Evolutionary conservation across 495 filamentous ascomycete genomes (phyloP).

Genomic region (Aspergillus hancockii): DNA sequence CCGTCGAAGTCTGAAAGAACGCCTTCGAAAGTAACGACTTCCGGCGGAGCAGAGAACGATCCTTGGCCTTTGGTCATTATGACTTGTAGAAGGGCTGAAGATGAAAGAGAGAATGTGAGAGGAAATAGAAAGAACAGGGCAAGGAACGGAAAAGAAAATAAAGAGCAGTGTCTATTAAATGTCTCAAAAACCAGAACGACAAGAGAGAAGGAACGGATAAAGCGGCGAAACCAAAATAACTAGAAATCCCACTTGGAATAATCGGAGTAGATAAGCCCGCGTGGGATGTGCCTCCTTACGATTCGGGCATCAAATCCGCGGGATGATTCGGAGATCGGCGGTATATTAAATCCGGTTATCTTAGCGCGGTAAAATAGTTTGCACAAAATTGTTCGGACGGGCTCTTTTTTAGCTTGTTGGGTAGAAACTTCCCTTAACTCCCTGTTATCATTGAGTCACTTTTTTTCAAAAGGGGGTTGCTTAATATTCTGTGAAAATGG

Average conservation of each 20-base stretch:
- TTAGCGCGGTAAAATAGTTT: conserved; percentile 43
- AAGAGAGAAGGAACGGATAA: conserved; percentile 3
- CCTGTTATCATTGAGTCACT: conserved; percentile 1
- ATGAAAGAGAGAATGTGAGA: not conserved
- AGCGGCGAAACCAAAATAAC: conserved; percentile 8
- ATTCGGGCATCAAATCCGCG: conserved; percentile 1
- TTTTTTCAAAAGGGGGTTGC: conserved; percentile 10
- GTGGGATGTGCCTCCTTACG: conserved; percentile 7
- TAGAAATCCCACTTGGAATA: conserved; percentile 12
- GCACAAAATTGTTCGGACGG: conserved; percentile 29
- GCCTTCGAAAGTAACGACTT: conserved; percentile 67
- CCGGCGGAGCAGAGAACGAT: conserved; percentile 60
- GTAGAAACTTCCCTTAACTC: conserved; percentile 5
- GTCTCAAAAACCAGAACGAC: not conserved
- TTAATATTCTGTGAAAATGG: conserved; percentile 40
- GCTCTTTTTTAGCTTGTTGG: conserved; percentile 8
- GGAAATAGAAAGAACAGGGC: conserved; percentile 3
- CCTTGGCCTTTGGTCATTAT: conserved; percentile 36
- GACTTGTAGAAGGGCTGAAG: not conserved
- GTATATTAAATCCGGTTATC: conserved; percentile 44
- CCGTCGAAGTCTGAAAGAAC: conserved; percentile 93
- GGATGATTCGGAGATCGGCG: conserved; percentile 41
- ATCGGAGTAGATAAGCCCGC: too few species aligned
- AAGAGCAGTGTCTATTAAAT: conserved; percentile 13
- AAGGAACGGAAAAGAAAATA: not conserved